Conservation (phyloP, 768 basidiomycete genomes). For the Phlegmacium glaucopus region DNA sequence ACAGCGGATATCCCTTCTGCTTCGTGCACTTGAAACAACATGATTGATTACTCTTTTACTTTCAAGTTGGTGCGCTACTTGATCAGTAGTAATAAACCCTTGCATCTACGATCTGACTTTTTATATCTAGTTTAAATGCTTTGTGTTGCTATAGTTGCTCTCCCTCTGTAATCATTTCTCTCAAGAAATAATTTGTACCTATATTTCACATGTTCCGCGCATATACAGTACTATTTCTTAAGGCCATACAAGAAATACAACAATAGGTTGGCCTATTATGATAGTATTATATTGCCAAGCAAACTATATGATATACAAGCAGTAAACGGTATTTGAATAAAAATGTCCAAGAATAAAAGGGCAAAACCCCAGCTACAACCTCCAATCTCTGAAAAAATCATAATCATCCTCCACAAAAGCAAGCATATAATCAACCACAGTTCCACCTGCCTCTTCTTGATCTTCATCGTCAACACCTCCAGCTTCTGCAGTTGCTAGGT, state of each 20-base stretch:
- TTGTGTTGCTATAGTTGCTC: too few species aligned
- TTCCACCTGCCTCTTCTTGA: conserved; percentile 62
- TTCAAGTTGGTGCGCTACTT: not conserved
- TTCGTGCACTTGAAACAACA: conserved; percentile 9
- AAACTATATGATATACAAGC: too few species aligned
- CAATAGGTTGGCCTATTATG: too few species aligned
- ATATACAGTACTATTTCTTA: too few species aligned
- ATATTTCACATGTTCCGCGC: too few species aligned
- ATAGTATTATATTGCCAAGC: too few species aligned
- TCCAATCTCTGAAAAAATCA: conserved; percentile 74
- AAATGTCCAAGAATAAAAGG: not conserved
- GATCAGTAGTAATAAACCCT: too few species aligned
- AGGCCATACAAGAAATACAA: too few species aligned
- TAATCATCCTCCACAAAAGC: conserved; percentile 55
- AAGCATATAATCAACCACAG: conserved; percentile 85
- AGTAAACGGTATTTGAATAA: not conserved
- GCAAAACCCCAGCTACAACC: conserved; percentile 37
- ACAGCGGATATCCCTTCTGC: conserved; percentile 9
- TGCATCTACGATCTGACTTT: too few species aligned
- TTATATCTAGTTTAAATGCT: too few species aligned
- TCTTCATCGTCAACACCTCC: conserved; percentile 39
- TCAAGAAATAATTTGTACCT: too few species aligned
- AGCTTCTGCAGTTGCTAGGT: conserved; percentile 12
- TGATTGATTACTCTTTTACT: not conserved
- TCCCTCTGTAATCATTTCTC: too few species aligned